phyloP scores from a whole-genome alignment of 768 basidiomycete genomes.

The Neoboletus brunneissimus region DNA sequence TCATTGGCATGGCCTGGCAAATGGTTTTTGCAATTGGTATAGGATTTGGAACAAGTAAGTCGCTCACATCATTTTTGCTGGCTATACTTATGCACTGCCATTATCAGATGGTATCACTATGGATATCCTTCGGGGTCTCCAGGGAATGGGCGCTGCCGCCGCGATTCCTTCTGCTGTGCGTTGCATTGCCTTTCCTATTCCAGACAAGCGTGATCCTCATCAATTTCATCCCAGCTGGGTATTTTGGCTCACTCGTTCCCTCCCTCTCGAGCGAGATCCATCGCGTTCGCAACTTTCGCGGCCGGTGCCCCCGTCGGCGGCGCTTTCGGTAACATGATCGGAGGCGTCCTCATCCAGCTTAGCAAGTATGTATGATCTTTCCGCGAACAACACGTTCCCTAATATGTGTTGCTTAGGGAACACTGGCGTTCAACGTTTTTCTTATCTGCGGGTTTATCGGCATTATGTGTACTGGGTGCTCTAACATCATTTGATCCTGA shows the following conservation, averaged over 20 bases:
- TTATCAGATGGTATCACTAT: constrained; percentile 54
- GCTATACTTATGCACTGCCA: not conserved
- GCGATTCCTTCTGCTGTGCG: constrained; percentile 69
- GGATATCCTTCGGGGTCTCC: constrained; percentile 69
- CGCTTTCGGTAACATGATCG: constrained; percentile 64
- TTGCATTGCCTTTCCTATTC: constrained; percentile 2
- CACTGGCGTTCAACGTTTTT: constrained; percentile 73
- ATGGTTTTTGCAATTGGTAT: constrained; percentile 59
- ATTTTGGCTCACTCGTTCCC: constrained; percentile 82
- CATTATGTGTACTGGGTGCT: constrained; percentile 50
- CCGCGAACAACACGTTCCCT: not conserved
- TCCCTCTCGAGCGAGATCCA: constrained; percentile 58
- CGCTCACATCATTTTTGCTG: not conserved
- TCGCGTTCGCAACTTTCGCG: constrained; percentile 80
- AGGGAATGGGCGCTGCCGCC: constrained; percentile 80
- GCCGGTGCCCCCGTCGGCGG: constrained; percentile 84
- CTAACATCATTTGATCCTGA: constrained; percentile 64
- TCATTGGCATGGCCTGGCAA: constrained; percentile 55
- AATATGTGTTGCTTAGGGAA: constrained; percentile 8
- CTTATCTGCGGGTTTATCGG: constrained; percentile 55
- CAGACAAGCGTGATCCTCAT: not conserved
- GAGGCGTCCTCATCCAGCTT: constrained; percentile 68
- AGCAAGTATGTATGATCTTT: constrained; percentile 29
- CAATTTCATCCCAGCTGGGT: constrained; percentile 49
- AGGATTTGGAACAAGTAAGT: constrained; percentile 56